A percentile compares a stretch with the other conserved stretches of the same genome.
phyloP scores from a whole-genome alignment of 768 basidiomycete species.

The Boletellus emodensis region DNA sequence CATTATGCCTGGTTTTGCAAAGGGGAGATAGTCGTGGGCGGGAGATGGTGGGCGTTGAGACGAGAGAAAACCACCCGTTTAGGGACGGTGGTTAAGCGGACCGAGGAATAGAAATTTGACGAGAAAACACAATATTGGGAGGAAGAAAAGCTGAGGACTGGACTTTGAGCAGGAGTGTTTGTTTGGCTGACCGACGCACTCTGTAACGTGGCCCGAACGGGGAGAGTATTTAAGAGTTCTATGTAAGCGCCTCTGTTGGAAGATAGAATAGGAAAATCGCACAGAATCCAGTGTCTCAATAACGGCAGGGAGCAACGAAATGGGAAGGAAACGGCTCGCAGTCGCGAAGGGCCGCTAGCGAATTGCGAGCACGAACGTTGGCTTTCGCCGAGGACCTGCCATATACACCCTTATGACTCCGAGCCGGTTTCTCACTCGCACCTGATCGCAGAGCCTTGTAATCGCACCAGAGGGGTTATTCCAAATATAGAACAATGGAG shows the following conservation, averaged over 20 bases:
- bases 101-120: conserved; percentile 5
- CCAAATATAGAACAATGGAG: conserved; percentile 1
- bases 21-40: neutral
- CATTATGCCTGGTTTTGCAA: conserved; percentile 14
- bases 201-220: conserved; percentile 4
- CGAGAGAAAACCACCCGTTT: conserved; percentile 3
- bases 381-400: conserved; percentile 12
- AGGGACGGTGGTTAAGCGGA: conserved; percentile 10
- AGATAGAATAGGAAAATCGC: neutral
- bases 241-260: conserved; percentile 8
- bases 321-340: conserved; percentile 9
- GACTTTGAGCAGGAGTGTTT: neutral
- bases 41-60: conserved; percentile 6
- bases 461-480: neutral
- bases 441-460: neutral
- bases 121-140: neutral
- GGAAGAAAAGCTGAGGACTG: neutral
- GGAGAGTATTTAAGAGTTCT: neutral
- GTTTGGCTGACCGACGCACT: conserved; percentile 1
- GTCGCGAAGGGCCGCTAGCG: conserved; percentile 8
- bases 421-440: conserved; percentile 7
- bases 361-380: conserved; percentile 29
- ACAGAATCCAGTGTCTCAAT: conserved; percentile 4
- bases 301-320: conserved; percentile 18
- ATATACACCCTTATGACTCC: conserved; percentile 5